Percentiles rank a stretch among this genome's conserved stretches.
Evolutionary conservation across 768 basidiomycete genomes (phyloP).

Genomic region (Strobilomyces confusus): DNA sequence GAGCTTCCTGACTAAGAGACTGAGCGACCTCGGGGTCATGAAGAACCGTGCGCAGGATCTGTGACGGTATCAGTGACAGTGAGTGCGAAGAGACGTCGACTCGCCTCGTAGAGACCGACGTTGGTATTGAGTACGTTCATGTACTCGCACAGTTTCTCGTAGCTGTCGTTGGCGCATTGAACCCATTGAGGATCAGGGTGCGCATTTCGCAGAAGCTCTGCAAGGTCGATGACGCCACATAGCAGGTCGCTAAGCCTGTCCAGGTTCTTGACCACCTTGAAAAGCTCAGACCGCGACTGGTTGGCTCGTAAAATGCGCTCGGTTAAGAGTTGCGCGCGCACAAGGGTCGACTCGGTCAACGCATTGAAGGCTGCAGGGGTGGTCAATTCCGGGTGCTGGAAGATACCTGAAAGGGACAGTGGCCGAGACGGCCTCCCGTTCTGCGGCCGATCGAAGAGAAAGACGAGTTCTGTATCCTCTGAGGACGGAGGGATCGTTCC

Average conservation of each 20-base stretch:
- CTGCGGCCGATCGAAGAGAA: conserved; percentile 68
- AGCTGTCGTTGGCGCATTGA: conserved; percentile 77
- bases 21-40: conserved; percentile 62
- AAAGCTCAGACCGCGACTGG: conserved; percentile 68
- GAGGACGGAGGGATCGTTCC: conserved; percentile 53
- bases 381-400: conserved; percentile 72
- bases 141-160: conserved; percentile 90
- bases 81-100: conserved; percentile 27
- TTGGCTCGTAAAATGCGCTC: conserved; percentile 74
- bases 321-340: conserved; percentile 78
- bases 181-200: conserved; percentile 89
- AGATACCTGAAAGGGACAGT: conserved; percentile 70
- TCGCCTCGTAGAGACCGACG: conserved; percentile 82
- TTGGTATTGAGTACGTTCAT: conserved; percentile 98
- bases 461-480: conserved; percentile 63
- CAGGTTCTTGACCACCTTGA: conserved; percentile 90
- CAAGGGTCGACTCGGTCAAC: conserved; percentile 74
- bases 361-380: conserved; percentile 64
- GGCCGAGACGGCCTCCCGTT: conserved; percentile 35
- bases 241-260: conserved; percentile 95
- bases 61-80: conserved; percentile 18
- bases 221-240: conserved; percentile 94
- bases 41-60: conserved; percentile 72
- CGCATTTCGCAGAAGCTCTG: conserved; percentile 88
- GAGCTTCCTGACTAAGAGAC: conserved; percentile 69